These are phyloP conservation scores for Calonectria crousiana DNA, from an alignment of 2,329 filamentous ascomycete species.

Conservation along the genomic window DNA sequence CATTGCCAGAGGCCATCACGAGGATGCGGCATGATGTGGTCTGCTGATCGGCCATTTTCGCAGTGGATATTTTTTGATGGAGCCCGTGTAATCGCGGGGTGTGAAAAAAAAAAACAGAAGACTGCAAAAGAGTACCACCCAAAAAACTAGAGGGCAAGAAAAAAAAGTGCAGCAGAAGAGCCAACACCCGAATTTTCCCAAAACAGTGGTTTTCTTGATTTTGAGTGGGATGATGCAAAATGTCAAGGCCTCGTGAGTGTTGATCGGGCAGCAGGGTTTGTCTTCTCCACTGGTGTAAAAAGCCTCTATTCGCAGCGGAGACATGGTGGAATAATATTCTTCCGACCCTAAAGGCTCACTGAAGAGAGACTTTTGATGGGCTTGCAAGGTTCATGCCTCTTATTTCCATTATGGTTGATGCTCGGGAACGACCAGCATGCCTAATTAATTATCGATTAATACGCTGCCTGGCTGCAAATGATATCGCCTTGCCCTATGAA, in stretches of 20 bases:
- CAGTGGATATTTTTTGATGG: neutral
- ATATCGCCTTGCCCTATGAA: neutral
- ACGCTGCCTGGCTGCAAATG: neutral
- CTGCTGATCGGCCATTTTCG: slow-evolving; percentile 16
- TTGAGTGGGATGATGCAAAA: neutral
- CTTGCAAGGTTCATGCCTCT: neutral
- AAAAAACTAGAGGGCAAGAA: neutral
- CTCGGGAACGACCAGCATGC: neutral
- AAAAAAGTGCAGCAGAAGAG: neutral
- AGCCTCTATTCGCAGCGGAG: neutral
- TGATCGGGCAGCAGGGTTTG: slow-evolving; percentile 1
- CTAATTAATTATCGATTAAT: neutral
- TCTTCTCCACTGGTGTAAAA: slow-evolving; percentile 1
- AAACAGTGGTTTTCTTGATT: neutral
- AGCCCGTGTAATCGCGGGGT: neutral
- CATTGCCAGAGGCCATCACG: slow-evolving; percentile 79
- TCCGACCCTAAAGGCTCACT: neutral
- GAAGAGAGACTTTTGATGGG: neutral
- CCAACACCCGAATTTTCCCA: no score
- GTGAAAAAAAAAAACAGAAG: neutral
- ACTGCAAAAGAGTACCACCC: neutral
- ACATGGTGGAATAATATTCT: neutral
- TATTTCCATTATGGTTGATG: neutral
- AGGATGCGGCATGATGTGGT: slow-evolving; percentile 63
- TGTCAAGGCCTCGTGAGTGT: neutral